phyloP scores from a whole-genome alignment of 2,329 filamentous ascomycete genomes.

The Xylariomycetidae sp. region DNA sequence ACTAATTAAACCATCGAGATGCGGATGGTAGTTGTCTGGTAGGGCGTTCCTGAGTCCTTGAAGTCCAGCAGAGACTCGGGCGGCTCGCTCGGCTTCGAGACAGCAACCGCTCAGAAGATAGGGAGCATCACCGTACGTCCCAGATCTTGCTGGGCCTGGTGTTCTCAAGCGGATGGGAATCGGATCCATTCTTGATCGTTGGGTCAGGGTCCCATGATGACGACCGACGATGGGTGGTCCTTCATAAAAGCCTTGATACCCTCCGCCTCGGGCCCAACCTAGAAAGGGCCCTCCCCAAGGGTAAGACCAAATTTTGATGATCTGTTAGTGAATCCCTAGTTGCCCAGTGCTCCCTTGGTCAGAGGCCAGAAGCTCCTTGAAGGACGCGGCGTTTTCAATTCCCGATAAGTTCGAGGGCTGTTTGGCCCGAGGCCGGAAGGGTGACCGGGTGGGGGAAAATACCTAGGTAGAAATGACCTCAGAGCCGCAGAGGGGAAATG shows the following conservation, averaged over 20 bases:
- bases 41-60: conserved; percentile 44
- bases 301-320: too few species aligned
- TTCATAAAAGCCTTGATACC: too few species aligned
- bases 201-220: conserved; percentile 16
- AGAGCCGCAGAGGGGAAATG: too few species aligned
- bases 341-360: too few species aligned
- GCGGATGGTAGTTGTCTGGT: conserved; percentile 37
- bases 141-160: conserved; percentile 8
- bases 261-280: too few species aligned
- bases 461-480: too few species aligned
- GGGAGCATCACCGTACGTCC: conserved; percentile 19
- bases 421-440: conserved; percentile 18
- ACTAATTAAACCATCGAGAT: conserved; percentile 43
- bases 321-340: too few species aligned
- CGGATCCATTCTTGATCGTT: conserved; percentile 16
- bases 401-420: too few species aligned
- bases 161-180: conserved; percentile 13
- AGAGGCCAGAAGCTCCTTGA: too few species aligned
- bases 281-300: too few species aligned
- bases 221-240: conserved; percentile 6
- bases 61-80: conserved; percentile 42
- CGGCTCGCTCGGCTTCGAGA: conserved; percentile 48
- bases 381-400: too few species aligned
- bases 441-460: conserved; percentile 24
- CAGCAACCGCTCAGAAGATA: conserved; percentile 49